A percentile compares a stretch with the other conserved stretches of the same genome.
Evolutionary conservation across 208 protist genomes (phyloP).

Genomic region (Acanthamoeba rhysodes): DNA sequence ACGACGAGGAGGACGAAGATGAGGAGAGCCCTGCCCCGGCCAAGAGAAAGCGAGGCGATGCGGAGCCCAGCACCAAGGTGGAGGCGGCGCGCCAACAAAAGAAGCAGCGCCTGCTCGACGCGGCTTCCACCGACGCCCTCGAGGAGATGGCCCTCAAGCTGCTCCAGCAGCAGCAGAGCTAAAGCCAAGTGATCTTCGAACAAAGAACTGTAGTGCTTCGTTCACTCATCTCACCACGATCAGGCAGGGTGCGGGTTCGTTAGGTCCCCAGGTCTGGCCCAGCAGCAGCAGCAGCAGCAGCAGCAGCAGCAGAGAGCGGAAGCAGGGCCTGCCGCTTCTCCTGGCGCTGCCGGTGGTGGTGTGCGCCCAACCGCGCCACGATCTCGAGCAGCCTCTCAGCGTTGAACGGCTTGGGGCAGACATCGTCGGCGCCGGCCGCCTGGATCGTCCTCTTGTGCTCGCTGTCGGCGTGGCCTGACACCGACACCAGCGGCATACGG

Average conservation of each 20-base stretch:
- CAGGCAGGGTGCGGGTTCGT: too few relatives aligned
- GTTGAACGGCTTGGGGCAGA: slow-evolving; percentile 20
- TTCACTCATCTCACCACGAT: too few relatives aligned
- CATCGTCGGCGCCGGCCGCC: neutral
- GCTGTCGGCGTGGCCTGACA: neutral
- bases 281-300: too few relatives aligned
- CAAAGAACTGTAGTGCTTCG: too few relatives aligned
- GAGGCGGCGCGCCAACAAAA: neutral
- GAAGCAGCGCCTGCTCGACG: neutral
- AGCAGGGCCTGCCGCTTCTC: too few relatives aligned
- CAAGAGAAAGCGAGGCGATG: neutral
- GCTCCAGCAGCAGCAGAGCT: neutral
- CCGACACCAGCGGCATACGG: neutral
- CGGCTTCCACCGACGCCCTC: slow-evolving; percentile 21
- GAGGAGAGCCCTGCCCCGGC: neutral
- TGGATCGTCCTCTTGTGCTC: neutral
- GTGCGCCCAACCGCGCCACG: neutral
- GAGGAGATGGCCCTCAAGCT: slow-evolving; percentile 40
- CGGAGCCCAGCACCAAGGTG: neutral
- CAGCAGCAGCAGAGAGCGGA: too few relatives aligned
- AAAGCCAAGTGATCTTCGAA: too few relatives aligned
- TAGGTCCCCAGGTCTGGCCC: too few relatives aligned
- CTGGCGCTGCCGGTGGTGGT: neutral
- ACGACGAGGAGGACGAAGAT: slow-evolving; percentile 11
- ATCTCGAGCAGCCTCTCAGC: neutral